Conservation (phyloP, 202 grass and related monocot genomes). For the Miscanthus sacchariflorus region DNA sequence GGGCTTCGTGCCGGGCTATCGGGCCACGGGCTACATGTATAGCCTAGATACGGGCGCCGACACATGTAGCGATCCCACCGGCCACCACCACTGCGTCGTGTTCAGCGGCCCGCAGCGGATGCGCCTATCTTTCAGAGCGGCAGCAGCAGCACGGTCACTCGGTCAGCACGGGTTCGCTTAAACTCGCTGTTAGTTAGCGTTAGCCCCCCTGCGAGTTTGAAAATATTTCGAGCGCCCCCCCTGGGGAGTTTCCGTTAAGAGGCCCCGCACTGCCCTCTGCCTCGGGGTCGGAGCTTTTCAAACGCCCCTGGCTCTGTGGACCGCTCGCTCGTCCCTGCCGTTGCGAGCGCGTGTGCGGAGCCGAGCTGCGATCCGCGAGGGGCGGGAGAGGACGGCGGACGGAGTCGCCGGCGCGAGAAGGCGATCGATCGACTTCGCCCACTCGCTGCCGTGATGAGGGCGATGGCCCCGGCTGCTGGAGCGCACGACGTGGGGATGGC, state of each 20-base stretch:
- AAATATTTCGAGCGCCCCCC: not conserved
- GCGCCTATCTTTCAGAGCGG: conserved; percentile 46
- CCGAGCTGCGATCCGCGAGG: not conserved
- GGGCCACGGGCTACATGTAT: too few species aligned
- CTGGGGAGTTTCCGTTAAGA: conserved; percentile 32
- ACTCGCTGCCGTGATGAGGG: not conserved
- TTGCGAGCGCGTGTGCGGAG: not conserved
- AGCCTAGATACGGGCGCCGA: too few species aligned
- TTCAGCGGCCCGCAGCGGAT: not conserved
- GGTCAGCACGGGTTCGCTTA: not conserved
- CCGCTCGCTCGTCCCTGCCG: conserved; percentile 21
- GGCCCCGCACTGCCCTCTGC: not conserved
- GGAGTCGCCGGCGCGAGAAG: not conserved
- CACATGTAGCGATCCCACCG: not conserved
- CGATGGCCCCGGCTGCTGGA: conserved; percentile 8
- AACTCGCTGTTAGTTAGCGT: not conserved
- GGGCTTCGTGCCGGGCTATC: too few species aligned
- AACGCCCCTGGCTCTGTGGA: conserved; percentile 34
- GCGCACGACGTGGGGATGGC: conserved; percentile 68
- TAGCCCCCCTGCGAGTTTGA: conserved; percentile 39
- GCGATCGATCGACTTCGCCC: not conserved
- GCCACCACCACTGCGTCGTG: not conserved
- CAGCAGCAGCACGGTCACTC: not conserved
- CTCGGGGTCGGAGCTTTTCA: conserved; percentile 53
- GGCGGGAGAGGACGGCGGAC: not conserved